Evolutionary conservation across 2,329 filamentous ascomycete species (phyloP).

Genomic region (Alternaria angustiovoidea): DNA sequence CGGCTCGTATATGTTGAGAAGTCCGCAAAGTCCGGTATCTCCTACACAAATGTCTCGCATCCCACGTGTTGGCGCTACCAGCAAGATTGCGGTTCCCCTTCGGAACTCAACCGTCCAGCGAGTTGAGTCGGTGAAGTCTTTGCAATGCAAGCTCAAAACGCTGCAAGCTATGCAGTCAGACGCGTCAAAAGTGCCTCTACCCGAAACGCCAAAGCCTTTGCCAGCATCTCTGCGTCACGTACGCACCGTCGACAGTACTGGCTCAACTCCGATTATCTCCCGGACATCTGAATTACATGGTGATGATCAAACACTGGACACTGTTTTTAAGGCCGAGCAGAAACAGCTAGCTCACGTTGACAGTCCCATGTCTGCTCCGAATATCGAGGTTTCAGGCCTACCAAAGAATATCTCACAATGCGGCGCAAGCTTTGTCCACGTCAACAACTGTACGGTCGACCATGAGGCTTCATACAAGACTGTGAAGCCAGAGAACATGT

Average conservation of each 20-base stretch:
- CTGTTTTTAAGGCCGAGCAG: neutral
- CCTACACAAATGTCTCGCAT: conserved; percentile 34
- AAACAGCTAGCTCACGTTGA: neutral
- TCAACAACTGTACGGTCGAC: neutral
- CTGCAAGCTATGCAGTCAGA: neutral
- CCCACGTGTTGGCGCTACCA: conserved; percentile 27
- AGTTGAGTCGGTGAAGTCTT: conserved; percentile 23
- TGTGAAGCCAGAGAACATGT: neutral
- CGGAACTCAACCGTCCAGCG: conserved; percentile 26
- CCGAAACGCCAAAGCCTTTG: conserved; percentile 5
- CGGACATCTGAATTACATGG: neutral
- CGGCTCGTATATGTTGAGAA: conserved; percentile 5
- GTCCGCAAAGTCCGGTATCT: conserved; percentile 9
- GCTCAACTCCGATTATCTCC: conserved; percentile 26
- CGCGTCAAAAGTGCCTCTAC: conserved; percentile 10
- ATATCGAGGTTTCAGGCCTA: neutral
- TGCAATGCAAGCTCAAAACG: conserved; percentile 2
- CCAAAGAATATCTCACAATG: neutral
- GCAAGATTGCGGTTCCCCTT: conserved; percentile 9
- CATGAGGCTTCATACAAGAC: neutral
- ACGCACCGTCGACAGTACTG: conserved; percentile 33
- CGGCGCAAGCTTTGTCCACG: neutral
- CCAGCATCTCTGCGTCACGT: conserved; percentile 23
- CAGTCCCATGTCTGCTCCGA: neutral
- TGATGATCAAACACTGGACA: too few species aligned